phyloP scores from a whole-genome alignment of 1,284 basidiomycete species.

The Naganishia albida region DNA sequence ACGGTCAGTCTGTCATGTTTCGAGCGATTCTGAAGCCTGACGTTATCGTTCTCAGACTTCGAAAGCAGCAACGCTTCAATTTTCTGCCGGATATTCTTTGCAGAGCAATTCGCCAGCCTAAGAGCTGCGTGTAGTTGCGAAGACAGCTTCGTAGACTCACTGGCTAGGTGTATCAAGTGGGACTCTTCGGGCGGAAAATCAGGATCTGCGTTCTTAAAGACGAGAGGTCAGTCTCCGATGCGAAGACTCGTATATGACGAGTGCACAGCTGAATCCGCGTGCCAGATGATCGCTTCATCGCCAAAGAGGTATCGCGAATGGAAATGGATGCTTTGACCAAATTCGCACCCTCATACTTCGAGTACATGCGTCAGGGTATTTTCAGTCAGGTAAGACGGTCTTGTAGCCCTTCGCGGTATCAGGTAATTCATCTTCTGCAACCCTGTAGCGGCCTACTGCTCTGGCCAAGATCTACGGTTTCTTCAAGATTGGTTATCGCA shows the following conservation, averaged over 20 bases:
- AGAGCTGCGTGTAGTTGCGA: conserved; percentile 91
- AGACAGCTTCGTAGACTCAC: conserved; percentile 86
- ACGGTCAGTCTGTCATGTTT: conserved; percentile 38
- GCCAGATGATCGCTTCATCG: conserved; percentile 94
- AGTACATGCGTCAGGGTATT: conserved; percentile 79
- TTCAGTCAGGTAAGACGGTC: conserved; percentile 28
- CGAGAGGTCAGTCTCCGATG: conserved; percentile 64
- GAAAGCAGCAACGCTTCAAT: conserved; percentile 90
- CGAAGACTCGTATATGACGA: not conserved
- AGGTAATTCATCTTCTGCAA: not conserved
- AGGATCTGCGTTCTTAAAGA: conserved; percentile 94
- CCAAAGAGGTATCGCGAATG: conserved; percentile 89
- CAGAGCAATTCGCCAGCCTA: conserved; percentile 95
- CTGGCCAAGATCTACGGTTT: conserved; percentile 97
- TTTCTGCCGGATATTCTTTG: conserved; percentile 92
- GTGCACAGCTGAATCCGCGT: conserved; percentile 15
- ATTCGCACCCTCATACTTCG: conserved; percentile 96
- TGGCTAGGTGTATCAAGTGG: conserved; percentile 95
- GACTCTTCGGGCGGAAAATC: conserved; percentile 94
- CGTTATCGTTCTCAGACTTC: conserved; percentile 63
- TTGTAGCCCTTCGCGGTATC: not conserved
- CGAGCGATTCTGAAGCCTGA: not conserved
- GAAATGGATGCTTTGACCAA: conserved; percentile 95
- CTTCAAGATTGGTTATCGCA: conserved; percentile 91
- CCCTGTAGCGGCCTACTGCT: conserved; percentile 78